Percentiles rank a stretch among this genome's conserved stretches.
phyloP scores from a whole-genome alignment of 305 asterid genomes.

The Fraxinus paxiana region DNA sequence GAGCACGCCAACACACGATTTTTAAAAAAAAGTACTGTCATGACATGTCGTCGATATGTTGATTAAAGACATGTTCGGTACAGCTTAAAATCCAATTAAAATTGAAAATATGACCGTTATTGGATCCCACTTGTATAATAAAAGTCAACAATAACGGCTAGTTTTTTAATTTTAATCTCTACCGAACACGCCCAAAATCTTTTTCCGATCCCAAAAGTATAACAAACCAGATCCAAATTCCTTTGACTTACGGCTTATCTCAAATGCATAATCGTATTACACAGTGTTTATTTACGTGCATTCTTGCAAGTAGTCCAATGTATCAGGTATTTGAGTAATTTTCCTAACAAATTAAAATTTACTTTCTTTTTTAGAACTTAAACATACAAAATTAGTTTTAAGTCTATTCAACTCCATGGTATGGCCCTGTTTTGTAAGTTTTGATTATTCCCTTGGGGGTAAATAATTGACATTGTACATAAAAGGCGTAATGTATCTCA shows the following conservation, averaged over 20 bases:
- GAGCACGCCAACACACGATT: too few relatives aligned
- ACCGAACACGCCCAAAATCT: too few relatives aligned
- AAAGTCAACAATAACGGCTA: too few relatives aligned
- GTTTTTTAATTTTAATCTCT: too few relatives aligned
- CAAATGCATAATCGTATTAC: not conserved
- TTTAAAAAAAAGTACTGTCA: too few relatives aligned
- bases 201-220: not conserved
- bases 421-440: not conserved
- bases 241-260: not conserved
- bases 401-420: not conserved
- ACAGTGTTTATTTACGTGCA: not conserved
- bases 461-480: not conserved
- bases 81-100: too few relatives aligned
- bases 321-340: not conserved
- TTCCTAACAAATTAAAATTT: not conserved
- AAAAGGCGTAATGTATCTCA: not conserved
- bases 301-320: not conserved
- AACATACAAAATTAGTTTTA: not conserved
- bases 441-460: not conserved
- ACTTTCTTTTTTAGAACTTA: not conserved
- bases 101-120: too few relatives aligned
- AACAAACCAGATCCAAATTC: not conserved
- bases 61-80: too few relatives aligned
- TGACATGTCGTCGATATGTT: too few relatives aligned
- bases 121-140: too few relatives aligned